Evolutionary conservation across 2,329 filamentous ascomycete species (phyloP).

Genomic region (Neofusicoccum ribis): DNA sequence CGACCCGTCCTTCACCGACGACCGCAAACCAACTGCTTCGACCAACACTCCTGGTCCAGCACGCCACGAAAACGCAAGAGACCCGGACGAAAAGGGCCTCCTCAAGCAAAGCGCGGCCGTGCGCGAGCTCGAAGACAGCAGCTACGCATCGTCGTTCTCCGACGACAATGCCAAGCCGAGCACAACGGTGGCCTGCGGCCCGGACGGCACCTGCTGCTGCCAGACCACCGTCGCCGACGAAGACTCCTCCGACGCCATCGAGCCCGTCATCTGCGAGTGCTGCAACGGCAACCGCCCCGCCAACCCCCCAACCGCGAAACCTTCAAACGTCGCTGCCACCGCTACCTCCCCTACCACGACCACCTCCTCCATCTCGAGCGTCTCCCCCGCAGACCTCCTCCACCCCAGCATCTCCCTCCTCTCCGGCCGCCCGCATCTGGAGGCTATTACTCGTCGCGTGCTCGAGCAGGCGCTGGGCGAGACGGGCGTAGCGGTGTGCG

Average conservation of each 20-base stretch:
- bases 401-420: slow-evolving; percentile 40
- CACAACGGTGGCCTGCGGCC: slow-evolving; percentile 27
- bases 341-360: neutral
- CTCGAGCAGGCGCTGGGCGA: slow-evolving; percentile 63
- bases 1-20: slow-evolving; percentile 49
- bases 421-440: slow-evolving; percentile 54
- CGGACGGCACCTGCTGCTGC: slow-evolving; percentile 50
- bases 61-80: slow-evolving; percentile 20
- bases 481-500: slow-evolving; percentile 64
- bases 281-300: slow-evolving; percentile 26
- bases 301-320: neutral
- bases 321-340: slow-evolving; percentile 23
- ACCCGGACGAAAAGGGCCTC: slow-evolving; percentile 22
- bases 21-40: slow-evolving; percentile 36
- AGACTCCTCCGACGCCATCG: slow-evolving; percentile 32
- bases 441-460: slow-evolving; percentile 53
- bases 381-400: slow-evolving; percentile 22
- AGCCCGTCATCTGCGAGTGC: slow-evolving; percentile 40
- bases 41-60: slow-evolving; percentile 24
- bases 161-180: neutral
- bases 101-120: slow-evolving; percentile 23
- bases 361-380: neutral
- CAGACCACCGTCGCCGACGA: slow-evolving; percentile 48
- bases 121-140: slow-evolving; percentile 25
- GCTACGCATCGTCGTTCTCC: slow-evolving; percentile 19